These are phyloP conservation scores for Canna indica DNA, from an alignment of 176 grass and related monocot genomes.

Conservation along the genomic window DNA sequence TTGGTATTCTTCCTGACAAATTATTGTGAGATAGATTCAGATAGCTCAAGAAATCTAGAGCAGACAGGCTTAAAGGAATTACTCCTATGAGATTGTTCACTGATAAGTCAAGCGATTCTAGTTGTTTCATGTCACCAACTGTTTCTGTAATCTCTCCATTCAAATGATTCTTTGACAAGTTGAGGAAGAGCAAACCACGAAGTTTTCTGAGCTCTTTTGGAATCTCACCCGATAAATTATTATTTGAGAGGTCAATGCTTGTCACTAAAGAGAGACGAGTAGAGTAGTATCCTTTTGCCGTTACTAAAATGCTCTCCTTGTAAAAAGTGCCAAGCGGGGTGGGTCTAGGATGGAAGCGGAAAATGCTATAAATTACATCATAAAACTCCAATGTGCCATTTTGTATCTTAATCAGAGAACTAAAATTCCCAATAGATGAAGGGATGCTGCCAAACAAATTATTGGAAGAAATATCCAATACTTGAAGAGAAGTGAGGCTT, in stretches of 20 bases:
- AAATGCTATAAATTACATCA: background rate
- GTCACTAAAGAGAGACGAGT: background rate
- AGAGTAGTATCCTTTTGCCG: background rate
- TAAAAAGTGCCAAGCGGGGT: background rate
- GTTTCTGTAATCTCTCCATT: background rate
- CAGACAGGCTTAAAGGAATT: background rate
- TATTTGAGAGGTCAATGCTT: conserved; percentile 1
- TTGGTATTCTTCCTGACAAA: conserved; percentile 1
- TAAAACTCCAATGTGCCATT: background rate
- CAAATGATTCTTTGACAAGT: background rate
- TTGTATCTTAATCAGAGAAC: background rate
- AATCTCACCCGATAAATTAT: background rate
- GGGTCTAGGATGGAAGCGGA: background rate
- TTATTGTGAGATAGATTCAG: conserved; percentile 12
- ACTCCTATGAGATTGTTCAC: background rate
- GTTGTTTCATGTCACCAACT: background rate
- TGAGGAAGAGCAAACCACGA: background rate
- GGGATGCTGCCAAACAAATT: background rate
- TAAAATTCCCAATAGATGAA: background rate
- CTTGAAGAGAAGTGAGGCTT: background rate
- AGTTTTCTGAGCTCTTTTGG: conserved; percentile 6
- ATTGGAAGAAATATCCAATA: conserved; percentile 10
- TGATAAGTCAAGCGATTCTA: conserved; percentile 9
- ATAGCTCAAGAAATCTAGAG: background rate
- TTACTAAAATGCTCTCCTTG: background rate